Conservation (phyloP, 495 filamentous ascomycete species). For the Podospora bellae-mahoneyi region DNA sequence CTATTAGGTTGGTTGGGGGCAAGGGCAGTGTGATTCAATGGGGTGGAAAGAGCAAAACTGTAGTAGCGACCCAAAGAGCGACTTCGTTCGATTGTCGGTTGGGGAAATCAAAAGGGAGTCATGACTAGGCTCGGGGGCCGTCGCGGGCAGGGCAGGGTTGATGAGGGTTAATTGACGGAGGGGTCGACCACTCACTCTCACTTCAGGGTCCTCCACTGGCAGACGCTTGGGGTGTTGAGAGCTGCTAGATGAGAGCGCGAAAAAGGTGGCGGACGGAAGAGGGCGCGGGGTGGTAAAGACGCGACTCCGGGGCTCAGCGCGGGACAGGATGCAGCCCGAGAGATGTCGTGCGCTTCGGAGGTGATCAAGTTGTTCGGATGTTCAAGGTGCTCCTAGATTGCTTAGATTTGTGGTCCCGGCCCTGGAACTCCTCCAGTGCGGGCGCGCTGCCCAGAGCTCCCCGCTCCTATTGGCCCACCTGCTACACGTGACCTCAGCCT, state of each 20-base stretch:
- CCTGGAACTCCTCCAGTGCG: slow-evolving; percentile 1
- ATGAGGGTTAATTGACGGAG: slow-evolving; percentile 14
- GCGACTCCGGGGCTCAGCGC: background rate
- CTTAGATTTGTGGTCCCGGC: slow-evolving; percentile 24
- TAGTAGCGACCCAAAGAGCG: background rate
- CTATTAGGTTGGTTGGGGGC: background rate
- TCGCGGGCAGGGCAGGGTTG: slow-evolving; percentile 9
- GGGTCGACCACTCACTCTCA: slow-evolving; percentile 8
- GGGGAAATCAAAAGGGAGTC: slow-evolving; percentile 13
- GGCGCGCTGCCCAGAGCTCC: background rate
- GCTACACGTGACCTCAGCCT: slow-evolving; percentile 5
- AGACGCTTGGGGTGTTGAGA: background rate
- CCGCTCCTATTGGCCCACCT: background rate
- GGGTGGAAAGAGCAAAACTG: background rate
- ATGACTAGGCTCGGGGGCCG: slow-evolving; percentile 1
- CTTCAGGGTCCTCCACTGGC: background rate
- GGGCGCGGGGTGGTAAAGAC: background rate
- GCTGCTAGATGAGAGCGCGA: background rate
- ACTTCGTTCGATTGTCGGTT: background rate
- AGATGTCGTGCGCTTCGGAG: slow-evolving; percentile 15
- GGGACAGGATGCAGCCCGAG: slow-evolving; percentile 19
- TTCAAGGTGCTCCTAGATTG: slow-evolving; percentile 14
- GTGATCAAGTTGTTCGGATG: slow-evolving; percentile 21
- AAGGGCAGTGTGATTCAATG: background rate
- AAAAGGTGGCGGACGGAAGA: background rate